Percentiles rank a stretch among this genome's conserved stretches.
These are phyloP conservation scores for Termitomyces sp. DNA, from an alignment of 768 basidiomycete genomes.

Conservation along the genomic window DNA sequence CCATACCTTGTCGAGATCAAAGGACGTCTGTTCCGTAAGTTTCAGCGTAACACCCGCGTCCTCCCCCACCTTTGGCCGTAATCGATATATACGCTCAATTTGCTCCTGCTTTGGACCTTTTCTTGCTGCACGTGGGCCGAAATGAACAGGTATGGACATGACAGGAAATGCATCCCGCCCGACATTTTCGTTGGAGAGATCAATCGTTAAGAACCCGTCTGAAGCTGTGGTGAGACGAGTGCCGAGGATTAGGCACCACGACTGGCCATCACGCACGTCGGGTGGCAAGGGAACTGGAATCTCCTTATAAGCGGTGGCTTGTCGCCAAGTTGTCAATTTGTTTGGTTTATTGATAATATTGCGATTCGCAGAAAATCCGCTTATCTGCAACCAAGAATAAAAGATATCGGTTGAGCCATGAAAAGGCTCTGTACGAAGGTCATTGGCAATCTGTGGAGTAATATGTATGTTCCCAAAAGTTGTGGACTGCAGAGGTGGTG, in stretches of 20 bases:
- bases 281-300: constrained; percentile 63
- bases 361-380: constrained; percentile 2
- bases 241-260: constrained; percentile 63
- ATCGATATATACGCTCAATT: constrained; percentile 52
- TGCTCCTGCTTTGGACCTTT: constrained; percentile 56
- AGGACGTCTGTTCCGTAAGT: constrained; percentile 79
- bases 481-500: constrained; percentile 58
- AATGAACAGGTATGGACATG: constrained; percentile 60
- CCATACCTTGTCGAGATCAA: constrained; percentile 88
- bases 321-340: constrained; percentile 75
- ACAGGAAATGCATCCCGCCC: constrained; percentile 55
- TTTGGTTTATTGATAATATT: constrained; percentile 32
- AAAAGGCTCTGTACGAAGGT: constrained; percentile 77
- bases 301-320: constrained; percentile 68
- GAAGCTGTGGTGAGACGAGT: constrained; percentile 21
- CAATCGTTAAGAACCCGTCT: constrained; percentile 26
- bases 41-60: constrained; percentile 27
- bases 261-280: constrained; percentile 43
- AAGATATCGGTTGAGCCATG: constrained; percentile 55
- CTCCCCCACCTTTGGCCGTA: constrained; percentile 22
- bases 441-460: constrained; percentile 86
- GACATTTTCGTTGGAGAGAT: constrained; percentile 35
- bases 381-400: constrained; percentile 54
- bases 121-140: constrained; percentile 25
- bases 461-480: constrained; percentile 46